A percentile compares a stretch with the other conserved stretches of the same genome.
Conservation (phyloP, 2,329 filamentous ascomycete genomes). For the Epicoccum sorghinum region DNA sequence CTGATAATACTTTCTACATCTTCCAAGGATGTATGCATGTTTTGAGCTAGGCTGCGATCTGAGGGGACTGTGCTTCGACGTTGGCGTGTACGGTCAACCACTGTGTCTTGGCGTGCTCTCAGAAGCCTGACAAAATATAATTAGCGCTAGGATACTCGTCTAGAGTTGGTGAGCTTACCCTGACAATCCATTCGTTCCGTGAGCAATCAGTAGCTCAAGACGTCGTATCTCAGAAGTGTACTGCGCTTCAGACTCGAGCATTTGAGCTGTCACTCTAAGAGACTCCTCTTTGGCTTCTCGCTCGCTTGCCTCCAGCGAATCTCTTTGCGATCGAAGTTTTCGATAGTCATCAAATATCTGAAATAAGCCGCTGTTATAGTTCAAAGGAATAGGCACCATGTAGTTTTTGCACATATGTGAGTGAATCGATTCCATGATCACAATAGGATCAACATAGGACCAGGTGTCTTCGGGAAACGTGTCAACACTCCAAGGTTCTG, state of each 20-base stretch:
- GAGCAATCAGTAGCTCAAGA: conserved; percentile 53
- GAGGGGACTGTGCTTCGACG: conserved; percentile 25
- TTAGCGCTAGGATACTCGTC: conserved; percentile 4
- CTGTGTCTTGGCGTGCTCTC: conserved; percentile 50
- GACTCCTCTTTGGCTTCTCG: conserved; percentile 34
- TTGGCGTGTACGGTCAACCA: conserved; percentile 41
- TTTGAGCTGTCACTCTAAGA: conserved; percentile 39
- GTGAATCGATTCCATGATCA: conserved; percentile 33
- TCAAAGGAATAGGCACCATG: conserved; percentile 31
- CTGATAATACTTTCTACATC: conserved; percentile 36
- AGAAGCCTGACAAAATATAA: conserved; percentile 37
- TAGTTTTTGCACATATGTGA: conserved; percentile 31
- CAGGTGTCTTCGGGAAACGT: conserved; percentile 8
- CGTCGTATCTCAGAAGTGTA: conserved; percentile 53
- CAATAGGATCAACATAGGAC: conserved; percentile 33
- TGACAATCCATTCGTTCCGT: conserved; percentile 48
- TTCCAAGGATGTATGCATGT: conserved; percentile 21
- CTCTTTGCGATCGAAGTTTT: conserved; percentile 44
- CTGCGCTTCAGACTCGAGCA: conserved; percentile 40
- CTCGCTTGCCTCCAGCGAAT: conserved; percentile 33
- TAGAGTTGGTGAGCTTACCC: conserved; percentile 28
- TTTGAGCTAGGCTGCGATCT: conserved; percentile 11
- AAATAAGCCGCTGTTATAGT: conserved; percentile 48
- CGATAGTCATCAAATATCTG: conserved; percentile 52
- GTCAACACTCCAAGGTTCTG: conserved; percentile 37